Conservation (phyloP, 768 basidiomycete species). For the Hemileccinum rubropunctum region DNA sequence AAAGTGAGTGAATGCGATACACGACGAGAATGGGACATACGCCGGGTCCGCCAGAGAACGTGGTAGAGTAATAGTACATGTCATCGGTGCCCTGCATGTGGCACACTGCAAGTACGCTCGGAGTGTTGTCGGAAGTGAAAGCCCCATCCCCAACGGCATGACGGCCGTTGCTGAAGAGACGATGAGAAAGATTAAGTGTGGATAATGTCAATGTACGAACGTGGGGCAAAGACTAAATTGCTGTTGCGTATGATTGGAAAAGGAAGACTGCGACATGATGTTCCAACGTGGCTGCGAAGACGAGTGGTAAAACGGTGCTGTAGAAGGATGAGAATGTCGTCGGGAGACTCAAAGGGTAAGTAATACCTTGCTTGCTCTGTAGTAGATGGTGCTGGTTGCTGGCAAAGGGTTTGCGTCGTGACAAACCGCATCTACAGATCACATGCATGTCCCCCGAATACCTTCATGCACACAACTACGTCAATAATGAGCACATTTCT, state of each 20-base stretch:
- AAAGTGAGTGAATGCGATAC: slow-evolving; percentile 2
- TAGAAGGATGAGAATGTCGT: neutral
- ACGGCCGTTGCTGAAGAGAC: slow-evolving; percentile 78
- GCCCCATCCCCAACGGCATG: slow-evolving; percentile 98
- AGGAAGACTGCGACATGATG: slow-evolving; percentile 71
- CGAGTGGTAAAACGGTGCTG: slow-evolving; percentile 8
- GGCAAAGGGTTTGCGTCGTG: slow-evolving; percentile 9
- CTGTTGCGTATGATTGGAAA: slow-evolving; percentile 69
- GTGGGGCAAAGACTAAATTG: slow-evolving; percentile 95
- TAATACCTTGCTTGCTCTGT: slow-evolving; percentile 5
- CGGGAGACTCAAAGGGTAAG: neutral
- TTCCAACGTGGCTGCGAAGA: slow-evolving; percentile 72
- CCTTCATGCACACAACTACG: neutral
- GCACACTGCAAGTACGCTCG: slow-evolving; percentile 84
- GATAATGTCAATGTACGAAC: slow-evolving; percentile 42
- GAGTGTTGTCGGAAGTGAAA: slow-evolving; percentile 70
- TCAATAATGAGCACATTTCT: neutral
- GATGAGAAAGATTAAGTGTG: slow-evolving; percentile 3
- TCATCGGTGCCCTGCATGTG: slow-evolving; percentile 76
- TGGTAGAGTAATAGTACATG: slow-evolving; percentile 90
- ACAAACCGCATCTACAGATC: slow-evolving; percentile 1
- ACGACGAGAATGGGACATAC: slow-evolving; percentile 41
- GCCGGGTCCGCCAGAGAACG: slow-evolving; percentile 92
- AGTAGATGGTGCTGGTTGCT: slow-evolving; percentile 11
- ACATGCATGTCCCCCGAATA: slow-evolving; percentile 17